These are phyloP conservation scores for Suillus clintonianus DNA, from an alignment of 768 basidiomycete genomes.

Conservation along the genomic window DNA sequence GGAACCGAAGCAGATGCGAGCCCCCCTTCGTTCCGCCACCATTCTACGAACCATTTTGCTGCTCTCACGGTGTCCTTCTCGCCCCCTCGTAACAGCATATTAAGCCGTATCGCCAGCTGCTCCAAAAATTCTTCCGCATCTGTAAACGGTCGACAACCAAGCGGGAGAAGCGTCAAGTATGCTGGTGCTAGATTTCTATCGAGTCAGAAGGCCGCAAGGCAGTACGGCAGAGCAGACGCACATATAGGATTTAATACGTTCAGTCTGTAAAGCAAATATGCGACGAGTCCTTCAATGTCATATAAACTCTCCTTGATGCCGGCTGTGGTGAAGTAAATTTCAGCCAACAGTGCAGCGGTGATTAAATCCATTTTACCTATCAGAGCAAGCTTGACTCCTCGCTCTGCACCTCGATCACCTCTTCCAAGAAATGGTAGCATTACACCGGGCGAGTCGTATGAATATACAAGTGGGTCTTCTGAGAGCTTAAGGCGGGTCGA, in stretches of 20 bases:
- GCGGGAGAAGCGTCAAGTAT: slow-evolving; percentile 64
- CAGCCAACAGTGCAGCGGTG: background rate
- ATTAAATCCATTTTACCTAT: slow-evolving; percentile 59
- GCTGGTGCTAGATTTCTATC: slow-evolving; percentile 55
- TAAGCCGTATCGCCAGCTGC: slow-evolving; percentile 69
- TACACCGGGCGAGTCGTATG: slow-evolving; percentile 94
- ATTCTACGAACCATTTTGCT: slow-evolving; percentile 77
- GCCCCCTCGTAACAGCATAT: slow-evolving; percentile 82
- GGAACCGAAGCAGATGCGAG: slow-evolving; percentile 51
- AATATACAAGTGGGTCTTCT: slow-evolving; percentile 81
- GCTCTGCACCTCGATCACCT: slow-evolving; percentile 84
- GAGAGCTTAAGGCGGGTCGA: slow-evolving; percentile 89
- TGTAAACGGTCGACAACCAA: slow-evolving; percentile 54
- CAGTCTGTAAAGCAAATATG: slow-evolving; percentile 84
- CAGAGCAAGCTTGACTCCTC: slow-evolving; percentile 89
- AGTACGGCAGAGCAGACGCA: slow-evolving; percentile 38
- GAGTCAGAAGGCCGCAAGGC: slow-evolving; percentile 7
- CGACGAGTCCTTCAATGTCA: slow-evolving; percentile 79
- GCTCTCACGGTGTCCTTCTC: slow-evolving; percentile 70
- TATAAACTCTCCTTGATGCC: slow-evolving; percentile 94
- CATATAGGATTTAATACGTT: slow-evolving; percentile 75
- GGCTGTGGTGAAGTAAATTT: slow-evolving; percentile 46
- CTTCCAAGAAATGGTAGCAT: slow-evolving; percentile 94
- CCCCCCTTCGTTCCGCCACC: slow-evolving; percentile 83
- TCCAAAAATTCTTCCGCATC: slow-evolving; percentile 69